Conservation (phyloP, 805 yeast species). For the Lachancea mirantina region DNA sequence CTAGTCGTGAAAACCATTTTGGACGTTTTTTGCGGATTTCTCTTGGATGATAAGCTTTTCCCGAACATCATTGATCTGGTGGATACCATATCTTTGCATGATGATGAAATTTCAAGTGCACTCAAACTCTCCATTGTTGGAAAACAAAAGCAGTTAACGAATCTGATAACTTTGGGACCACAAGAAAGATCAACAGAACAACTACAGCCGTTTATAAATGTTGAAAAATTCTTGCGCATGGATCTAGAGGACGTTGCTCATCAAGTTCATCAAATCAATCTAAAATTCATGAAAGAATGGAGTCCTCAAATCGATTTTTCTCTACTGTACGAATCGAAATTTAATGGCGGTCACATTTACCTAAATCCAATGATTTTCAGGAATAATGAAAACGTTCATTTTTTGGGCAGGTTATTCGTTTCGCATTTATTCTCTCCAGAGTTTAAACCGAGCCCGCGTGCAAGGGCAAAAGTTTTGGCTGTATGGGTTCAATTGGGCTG, state of each 20-base stretch:
- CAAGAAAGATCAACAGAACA: constrained; percentile 6
- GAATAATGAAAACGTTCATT: constrained; percentile 60
- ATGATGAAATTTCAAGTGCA: constrained; percentile 43
- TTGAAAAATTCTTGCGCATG: constrained; percentile 46
- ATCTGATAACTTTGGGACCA: constrained; percentile 28
- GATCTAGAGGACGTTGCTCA: constrained; percentile 50
- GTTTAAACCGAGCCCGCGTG: constrained; percentile 14
- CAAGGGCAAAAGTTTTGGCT: constrained; percentile 58
- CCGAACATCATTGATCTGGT: constrained; percentile 51
- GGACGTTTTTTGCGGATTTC: constrained; percentile 58
- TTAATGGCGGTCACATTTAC: constrained; percentile 29
- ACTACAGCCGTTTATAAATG: constrained; percentile 24
- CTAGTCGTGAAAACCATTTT: constrained; percentile 49
- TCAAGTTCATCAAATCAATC: constrained; percentile 60
- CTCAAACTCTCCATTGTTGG: constrained; percentile 47
- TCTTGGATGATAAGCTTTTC: constrained; percentile 56
- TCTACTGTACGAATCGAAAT: constrained; percentile 48
- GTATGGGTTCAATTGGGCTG: constrained; percentile 86
- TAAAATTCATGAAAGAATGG: constrained; percentile 63
- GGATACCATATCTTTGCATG: constrained; percentile 39
- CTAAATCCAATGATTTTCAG: constrained; percentile 75
- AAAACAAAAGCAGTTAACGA: constrained; percentile 41
- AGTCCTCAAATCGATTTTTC: constrained; percentile 75
- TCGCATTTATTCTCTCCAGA: constrained; percentile 56
- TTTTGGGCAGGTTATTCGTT: constrained; percentile 61